These are phyloP conservation scores for Aspergillus novofumigatus DNA, from an alignment of 2,329 filamentous ascomycete genomes.

Conservation along the genomic window DNA sequence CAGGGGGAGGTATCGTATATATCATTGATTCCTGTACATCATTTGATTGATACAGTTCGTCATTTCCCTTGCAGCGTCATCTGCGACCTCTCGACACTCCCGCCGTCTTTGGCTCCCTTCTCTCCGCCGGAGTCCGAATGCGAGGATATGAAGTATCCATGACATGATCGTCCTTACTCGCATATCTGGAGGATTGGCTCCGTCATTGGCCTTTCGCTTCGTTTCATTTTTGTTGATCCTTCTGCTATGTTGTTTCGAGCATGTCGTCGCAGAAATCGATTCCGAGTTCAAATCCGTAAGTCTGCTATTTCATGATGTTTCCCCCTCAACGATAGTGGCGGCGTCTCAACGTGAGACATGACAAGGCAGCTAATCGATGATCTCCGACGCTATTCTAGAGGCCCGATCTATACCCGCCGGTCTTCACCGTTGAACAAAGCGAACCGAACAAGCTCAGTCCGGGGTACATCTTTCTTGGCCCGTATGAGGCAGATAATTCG, in stretches of 20 bases:
- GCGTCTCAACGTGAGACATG: not conserved
- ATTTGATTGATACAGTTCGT: not conserved
- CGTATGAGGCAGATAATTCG: constrained; percentile 47
- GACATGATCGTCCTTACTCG: constrained; percentile 22
- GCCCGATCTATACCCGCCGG: constrained; percentile 37
- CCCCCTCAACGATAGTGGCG: not conserved
- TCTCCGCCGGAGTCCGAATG: not conserved
- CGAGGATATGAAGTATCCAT: constrained; percentile 25
- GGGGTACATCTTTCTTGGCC: constrained; percentile 50
- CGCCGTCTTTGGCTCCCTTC: constrained; percentile 1
- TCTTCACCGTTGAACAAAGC: constrained; percentile 29
- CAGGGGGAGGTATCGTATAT: not conserved
- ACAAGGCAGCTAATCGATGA: constrained; percentile 1
- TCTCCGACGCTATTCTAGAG: constrained; percentile 21
- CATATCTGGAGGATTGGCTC: constrained; percentile 13
- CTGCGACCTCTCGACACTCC: not conserved
- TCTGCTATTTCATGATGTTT: not conserved
- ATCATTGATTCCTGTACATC: not conserved
- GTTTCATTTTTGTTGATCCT: constrained; percentile 15
- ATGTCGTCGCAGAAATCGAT: constrained; percentile 25
- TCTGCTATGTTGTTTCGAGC: constrained; percentile 15
- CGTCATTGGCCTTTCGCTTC: constrained; percentile 4
- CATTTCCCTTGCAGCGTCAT: not conserved
- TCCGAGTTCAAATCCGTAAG: constrained; percentile 36
- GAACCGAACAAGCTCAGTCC: constrained; percentile 35